Evolutionary conservation across 129 eudicot species (phyloP), one percentile per base, ranked within the genome.

Genomic region (Arctium minus): DNA sequence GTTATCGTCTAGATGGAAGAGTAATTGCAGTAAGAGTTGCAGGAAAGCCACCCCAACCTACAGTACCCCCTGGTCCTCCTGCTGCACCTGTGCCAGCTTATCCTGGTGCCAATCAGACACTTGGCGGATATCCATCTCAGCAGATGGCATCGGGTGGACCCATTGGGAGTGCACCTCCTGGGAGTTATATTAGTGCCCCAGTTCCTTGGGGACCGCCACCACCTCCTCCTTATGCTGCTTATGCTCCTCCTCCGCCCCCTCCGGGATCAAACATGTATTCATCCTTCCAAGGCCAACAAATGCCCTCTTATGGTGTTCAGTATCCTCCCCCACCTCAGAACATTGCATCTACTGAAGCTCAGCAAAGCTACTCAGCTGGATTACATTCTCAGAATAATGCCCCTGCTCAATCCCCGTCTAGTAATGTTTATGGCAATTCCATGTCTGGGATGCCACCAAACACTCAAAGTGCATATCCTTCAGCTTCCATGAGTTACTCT

Each of bases 41-140:
- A 8, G 98, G 98, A n/a, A 94, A 89, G 84, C 96, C 97, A 17
- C 98, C 98, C 64, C 97, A 90, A 79, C 98, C 98, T 15, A 48
- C 90, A 17, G 85, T 88, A 18, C 95, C 98, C 56, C 96, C 93
- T 56, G 97, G 93, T 46, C 97, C 98, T 50, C 92, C 94, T 65
- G 88, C 88, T 73, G 90, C 90, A 65, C 77, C 92, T 11, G 46
- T 77, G 64, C 92, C 90, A 8, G 11, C 90, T 27, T 92, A 92
- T 82, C 94, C 93, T 8, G 86, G 87, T 81, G 88, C 90, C 27
- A 81, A 40, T 78, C 94, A 82, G 18, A 77, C 85, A 3, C 60
- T 76, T 76, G 91, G 88, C 32, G 94, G 91, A 73, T 94, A 94
- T 80, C 92, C 97, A 8, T 90, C 94, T 32, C 98, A 92, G 86